Evolutionary conservation across 805 yeast genomes (phyloP).

Genomic region (Candida sphagnicola): DNA sequence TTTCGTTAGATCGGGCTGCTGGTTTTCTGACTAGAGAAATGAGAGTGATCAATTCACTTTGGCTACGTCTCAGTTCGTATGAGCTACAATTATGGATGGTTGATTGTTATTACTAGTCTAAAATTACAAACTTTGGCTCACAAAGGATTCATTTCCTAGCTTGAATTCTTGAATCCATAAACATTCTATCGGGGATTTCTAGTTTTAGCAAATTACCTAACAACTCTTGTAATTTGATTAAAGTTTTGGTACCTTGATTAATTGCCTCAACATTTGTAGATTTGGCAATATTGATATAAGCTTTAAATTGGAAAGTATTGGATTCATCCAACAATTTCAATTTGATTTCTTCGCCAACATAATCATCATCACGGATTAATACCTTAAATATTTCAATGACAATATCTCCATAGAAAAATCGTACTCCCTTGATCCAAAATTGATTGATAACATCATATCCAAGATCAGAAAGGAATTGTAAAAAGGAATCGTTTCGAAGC

Average conservation of each 20-base stretch:
- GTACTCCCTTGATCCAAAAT: slow-evolving; percentile 57
- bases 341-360: slow-evolving; percentile 15
- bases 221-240: slow-evolving; percentile 60
- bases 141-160: neutral
- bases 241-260: slow-evolving; percentile 58
- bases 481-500: slow-evolving; percentile 29
- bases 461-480: slow-evolving; percentile 50
- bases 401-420: slow-evolving; percentile 58
- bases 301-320: slow-evolving; percentile 57
- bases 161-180: slow-evolving; percentile 71
- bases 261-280: slow-evolving; percentile 74
- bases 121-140: no score
- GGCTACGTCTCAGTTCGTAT: neutral
- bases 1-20: no score
- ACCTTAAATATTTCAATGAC: slow-evolving; percentile 57
- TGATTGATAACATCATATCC: slow-evolving; percentile 68
- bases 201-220: slow-evolving; percentile 65
- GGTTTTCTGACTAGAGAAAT: no score
- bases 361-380: slow-evolving; percentile 34
- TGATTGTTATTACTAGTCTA: no score
- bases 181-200: slow-evolving; percentile 70
- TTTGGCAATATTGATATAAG: slow-evolving; percentile 65
- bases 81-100: no score
- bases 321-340: slow-evolving; percentile 46
- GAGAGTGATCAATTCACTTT: no score